Conservation (phyloP, 805 yeast species). For the Peterozyma toletana region DNA sequence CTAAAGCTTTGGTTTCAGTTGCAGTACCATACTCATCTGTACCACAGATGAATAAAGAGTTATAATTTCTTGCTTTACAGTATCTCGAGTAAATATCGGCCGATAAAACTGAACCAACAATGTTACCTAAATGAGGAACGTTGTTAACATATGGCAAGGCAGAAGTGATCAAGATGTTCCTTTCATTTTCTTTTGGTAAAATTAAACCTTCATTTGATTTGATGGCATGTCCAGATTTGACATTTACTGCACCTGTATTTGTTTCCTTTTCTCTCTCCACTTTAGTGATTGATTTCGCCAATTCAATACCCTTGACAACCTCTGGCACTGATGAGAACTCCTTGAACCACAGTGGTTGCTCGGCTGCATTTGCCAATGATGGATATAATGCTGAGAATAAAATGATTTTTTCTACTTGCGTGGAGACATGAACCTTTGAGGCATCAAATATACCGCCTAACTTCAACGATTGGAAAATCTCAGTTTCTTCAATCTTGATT, state of each 20-base stretch:
- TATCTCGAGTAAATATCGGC: slow-evolving; percentile 94
- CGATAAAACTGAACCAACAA: slow-evolving; percentile 87
- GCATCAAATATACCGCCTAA: slow-evolving; percentile 14
- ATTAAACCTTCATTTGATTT: slow-evolving; percentile 22
- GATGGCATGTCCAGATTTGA: slow-evolving; percentile 13
- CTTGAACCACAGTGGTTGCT: slow-evolving; percentile 28
- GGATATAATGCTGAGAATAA: slow-evolving; percentile 55
- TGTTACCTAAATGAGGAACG: slow-evolving; percentile 97
- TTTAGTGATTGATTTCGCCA: slow-evolving; percentile 39
- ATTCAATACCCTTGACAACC: slow-evolving; percentile 37
- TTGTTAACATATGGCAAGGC: slow-evolving; percentile 98
- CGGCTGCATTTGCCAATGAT: slow-evolving; percentile 12
- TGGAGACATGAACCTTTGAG: slow-evolving; percentile 9
- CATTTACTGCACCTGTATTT: slow-evolving; percentile 30
- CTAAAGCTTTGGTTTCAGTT: slow-evolving; percentile 96
- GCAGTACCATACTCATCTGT: slow-evolving; percentile 99
- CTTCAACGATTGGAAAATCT: slow-evolving; percentile 33
- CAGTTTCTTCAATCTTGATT: slow-evolving; percentile 35
- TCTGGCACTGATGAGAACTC: slow-evolving; percentile 28
- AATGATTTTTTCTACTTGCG: slow-evolving; percentile 48
- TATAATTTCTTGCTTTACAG: slow-evolving; percentile 81
- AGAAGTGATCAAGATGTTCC: slow-evolving; percentile 85
- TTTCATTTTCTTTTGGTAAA: slow-evolving; percentile 62
- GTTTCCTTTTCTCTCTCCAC: slow-evolving; percentile 31
- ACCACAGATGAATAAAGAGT: slow-evolving; percentile 85